Evolutionary conservation across 2,329 filamentous ascomycete species (phyloP).

Genomic region (Trichoderma lentiforme): DNA sequence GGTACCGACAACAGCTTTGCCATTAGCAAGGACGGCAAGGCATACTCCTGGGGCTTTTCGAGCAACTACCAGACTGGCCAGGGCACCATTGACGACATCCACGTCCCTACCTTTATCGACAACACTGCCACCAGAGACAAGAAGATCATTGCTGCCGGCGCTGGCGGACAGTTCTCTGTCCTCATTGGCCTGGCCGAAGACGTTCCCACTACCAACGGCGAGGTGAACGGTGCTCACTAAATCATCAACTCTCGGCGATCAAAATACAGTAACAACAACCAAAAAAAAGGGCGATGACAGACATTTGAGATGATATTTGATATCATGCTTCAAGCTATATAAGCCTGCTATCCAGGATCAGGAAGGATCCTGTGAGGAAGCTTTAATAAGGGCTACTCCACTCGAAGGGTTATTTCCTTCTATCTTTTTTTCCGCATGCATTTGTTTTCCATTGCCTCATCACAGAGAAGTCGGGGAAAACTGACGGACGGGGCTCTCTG

Average conservation of each 20-base stretch:
- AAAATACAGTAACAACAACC: background rate
- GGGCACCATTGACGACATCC: conserved; percentile 74
- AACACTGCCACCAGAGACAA: conserved; percentile 77
- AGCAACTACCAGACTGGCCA: conserved; percentile 77
- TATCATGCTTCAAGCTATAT: background rate
- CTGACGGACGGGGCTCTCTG: background rate
- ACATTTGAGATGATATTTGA: background rate
- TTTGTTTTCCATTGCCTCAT: background rate
- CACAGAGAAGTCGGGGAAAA: background rate
- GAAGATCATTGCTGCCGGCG: conserved; percentile 73
- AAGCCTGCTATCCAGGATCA: background rate
- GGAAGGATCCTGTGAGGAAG: background rate
- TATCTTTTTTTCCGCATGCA: background rate
- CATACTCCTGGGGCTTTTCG: conserved; percentile 78
- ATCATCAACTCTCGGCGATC: background rate
- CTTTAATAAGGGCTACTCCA: background rate
- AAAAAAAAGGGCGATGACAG: background rate
- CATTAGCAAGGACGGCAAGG: conserved; percentile 66
- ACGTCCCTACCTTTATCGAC: conserved; percentile 73
- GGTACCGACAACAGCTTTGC: conserved; percentile 73
- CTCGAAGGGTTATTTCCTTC: background rate
- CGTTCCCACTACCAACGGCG: conserved; percentile 31
- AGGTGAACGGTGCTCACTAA: conserved; percentile 15
- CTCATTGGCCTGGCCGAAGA: conserved; percentile 46
- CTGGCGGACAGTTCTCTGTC: conserved; percentile 81